Evolutionary conservation across 306 rosid genomes (phyloP).

Genomic region (Trichosanthes truncata): DNA sequence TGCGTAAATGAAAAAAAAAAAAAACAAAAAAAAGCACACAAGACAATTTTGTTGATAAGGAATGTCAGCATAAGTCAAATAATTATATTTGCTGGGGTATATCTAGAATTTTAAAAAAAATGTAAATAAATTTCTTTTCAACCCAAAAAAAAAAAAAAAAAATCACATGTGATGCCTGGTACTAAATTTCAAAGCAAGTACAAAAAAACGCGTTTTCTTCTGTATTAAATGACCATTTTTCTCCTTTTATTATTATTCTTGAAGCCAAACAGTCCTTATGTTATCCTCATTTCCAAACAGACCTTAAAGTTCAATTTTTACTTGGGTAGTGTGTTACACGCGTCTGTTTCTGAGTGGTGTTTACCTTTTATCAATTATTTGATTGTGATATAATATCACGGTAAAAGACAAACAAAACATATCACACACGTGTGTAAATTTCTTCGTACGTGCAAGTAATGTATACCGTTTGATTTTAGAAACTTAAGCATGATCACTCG

Average conservation of each 20-base stretch:
- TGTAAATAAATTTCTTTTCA: background rate
- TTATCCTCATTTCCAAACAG: background rate
- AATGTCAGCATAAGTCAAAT: background rate
- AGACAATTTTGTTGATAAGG: background rate
- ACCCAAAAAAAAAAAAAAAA: background rate
- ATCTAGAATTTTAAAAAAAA: background rate
- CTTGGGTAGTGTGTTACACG: background rate
- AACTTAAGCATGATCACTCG: background rate
- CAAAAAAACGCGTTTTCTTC: conserved; percentile 8
- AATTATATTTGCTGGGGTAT: background rate
- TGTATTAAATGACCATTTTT: background rate
- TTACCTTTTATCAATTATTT: background rate
- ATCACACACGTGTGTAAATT: background rate
- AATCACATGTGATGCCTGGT: background rate
- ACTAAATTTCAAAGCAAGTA: background rate
- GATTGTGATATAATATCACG: background rate
- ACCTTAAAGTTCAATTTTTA: background rate
- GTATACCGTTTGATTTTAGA: background rate
- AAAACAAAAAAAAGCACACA: background rate
- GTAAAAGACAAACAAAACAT: background rate
- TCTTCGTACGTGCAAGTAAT: background rate
- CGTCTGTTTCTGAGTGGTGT: background rate
- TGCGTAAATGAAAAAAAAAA: too few species aligned
- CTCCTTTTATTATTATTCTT: background rate
- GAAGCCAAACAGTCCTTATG: background rate